A percentile compares a stretch with the other conserved stretches of the same genome.
Conservation (phyloP, 2,329 filamentous ascomycete genomes). For the Dactylellina leptospora region DNA sequence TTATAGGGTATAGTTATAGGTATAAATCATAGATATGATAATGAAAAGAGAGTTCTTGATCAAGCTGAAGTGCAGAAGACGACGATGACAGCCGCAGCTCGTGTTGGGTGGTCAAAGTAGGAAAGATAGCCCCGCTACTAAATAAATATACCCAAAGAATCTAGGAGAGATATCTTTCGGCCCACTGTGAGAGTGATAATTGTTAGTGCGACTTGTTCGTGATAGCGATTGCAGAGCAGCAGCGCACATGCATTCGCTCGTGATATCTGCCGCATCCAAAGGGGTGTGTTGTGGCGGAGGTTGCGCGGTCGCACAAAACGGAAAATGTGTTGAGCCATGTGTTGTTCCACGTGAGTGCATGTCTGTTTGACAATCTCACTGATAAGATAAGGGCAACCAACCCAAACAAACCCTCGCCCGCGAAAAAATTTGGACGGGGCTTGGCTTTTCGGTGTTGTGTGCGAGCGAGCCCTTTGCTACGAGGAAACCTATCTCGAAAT, state of each 20-base stretch:
- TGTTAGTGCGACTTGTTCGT: too few relatives aligned
- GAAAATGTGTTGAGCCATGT: slow-evolving; percentile 29
- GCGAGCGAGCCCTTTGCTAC: slow-evolving; percentile 36
- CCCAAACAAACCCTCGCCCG: slow-evolving; percentile 47
- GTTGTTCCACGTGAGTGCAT: neutral
- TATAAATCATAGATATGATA: too few relatives aligned
- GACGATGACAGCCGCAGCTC: slow-evolving; percentile 27
- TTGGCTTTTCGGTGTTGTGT: slow-evolving; percentile 48
- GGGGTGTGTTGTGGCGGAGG: slow-evolving; percentile 14
- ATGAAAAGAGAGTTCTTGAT: too few relatives aligned
- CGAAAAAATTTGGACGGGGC: slow-evolving; percentile 33
- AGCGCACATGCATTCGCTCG: too few relatives aligned
- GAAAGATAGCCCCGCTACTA: slow-evolving; percentile 33
- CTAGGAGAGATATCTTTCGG: slow-evolving; percentile 16
- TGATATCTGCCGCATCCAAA: neutral
- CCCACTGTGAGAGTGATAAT: neutral
- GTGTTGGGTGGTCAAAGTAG: slow-evolving; percentile 47
- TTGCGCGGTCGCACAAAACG: slow-evolving; percentile 4
- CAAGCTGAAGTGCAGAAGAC: too few relatives aligned
- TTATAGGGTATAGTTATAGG: slow-evolving; percentile 28
- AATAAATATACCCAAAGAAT: slow-evolving; percentile 12
- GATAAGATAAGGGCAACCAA: slow-evolving; percentile 53
- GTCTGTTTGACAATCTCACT: slow-evolving; percentile 6
- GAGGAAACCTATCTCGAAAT: slow-evolving; percentile 51
- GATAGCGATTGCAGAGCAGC: too few relatives aligned